Evolutionary conservation across 345 rosid genomes (phyloP).

Genomic region (Moricandia moricandioides): DNA sequence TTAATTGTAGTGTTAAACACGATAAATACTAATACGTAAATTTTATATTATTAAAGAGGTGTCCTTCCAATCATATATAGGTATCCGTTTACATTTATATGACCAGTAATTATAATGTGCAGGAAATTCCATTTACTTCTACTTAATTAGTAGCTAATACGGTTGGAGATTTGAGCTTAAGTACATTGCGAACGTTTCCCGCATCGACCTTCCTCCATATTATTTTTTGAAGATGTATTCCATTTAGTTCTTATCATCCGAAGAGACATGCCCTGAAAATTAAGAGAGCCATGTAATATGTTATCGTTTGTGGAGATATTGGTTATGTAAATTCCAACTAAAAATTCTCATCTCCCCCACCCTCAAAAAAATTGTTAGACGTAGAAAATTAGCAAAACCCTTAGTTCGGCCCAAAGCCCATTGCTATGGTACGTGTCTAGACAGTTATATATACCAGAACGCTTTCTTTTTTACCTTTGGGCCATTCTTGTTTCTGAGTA

Average conservation of each 20-base stretch:
- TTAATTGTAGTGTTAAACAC: not conserved
- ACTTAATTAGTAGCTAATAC: not conserved
- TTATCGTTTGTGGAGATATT: not conserved
- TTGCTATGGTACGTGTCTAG: too few relatives aligned
- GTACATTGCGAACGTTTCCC: not conserved
- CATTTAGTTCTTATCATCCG: not conserved
- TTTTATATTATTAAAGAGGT: not conserved
- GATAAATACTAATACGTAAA: not conserved
- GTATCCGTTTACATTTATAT: not conserved
- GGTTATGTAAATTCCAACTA: not conserved
- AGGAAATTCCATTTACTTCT: not conserved
- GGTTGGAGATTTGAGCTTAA: not conserved
- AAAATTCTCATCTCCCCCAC: not conserved
- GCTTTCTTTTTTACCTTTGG: not conserved
- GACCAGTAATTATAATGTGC: not conserved
- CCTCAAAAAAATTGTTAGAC: not conserved
- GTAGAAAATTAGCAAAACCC: not conserved
- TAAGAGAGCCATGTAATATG: not conserved
- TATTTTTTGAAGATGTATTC: too few relatives aligned
- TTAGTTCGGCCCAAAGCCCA: too few relatives aligned
- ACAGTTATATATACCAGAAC: not conserved
- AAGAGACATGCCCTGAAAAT: not conserved
- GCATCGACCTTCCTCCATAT: not conserved
- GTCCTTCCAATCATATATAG: not conserved
- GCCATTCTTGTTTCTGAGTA: not conserved